Evolutionary conservation across 1,284 basidiomycete genomes (phyloP), one percentile per base, ranked within the genome.

Genomic region (Macrocystidia cucumis): DNA sequence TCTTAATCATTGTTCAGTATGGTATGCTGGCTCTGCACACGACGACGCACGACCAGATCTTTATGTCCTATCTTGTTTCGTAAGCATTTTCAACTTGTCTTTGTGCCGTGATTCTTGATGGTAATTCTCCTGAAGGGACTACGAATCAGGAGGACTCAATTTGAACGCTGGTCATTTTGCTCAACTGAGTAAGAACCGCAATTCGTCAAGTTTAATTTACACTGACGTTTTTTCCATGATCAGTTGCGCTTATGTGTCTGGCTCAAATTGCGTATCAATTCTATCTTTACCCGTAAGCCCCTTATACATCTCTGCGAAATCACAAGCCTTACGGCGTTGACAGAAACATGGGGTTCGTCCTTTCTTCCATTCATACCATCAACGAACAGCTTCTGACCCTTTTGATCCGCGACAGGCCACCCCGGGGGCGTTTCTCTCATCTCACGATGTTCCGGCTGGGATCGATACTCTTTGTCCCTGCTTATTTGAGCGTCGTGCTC

Each of bases 31-130:
- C 85, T 9, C 56, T 89, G 37, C 85, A 89, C 51, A 73, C 73
- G 24, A 89, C 86, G n/a, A 86, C 83, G 2, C 86, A 89, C 49
- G 85, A 89, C 60, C 86, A 89, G 54, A 60, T 89, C 13, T 89
- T 89, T 58, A 72, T 87, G 56, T 80, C 81, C 2, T 89, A 89
- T 55, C 74, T 88, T 21, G 82, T 87, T 37, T 78, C 82, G 85
- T 88, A 44, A 65, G 80, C 17, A 37, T 35, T 17, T 35, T 44
- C 11, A 9, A 13, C n/a, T 4, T 19, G 9, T 31, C n/a, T n/a
- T 14, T n/a, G 9, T 29, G 29, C 11, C 22, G 25, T 9, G 23
- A 27, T 32, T 26, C 20, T 29, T 24, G 30, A 34, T 38, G 29
- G 30, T 38, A 32, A 31, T 38, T 26, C 25, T 35, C 30, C 5